Base-by-base conservation (phyloP, 2,329 filamentous ascomycete genomes). In the Cephalotrichum gorgonifer region DNA sequence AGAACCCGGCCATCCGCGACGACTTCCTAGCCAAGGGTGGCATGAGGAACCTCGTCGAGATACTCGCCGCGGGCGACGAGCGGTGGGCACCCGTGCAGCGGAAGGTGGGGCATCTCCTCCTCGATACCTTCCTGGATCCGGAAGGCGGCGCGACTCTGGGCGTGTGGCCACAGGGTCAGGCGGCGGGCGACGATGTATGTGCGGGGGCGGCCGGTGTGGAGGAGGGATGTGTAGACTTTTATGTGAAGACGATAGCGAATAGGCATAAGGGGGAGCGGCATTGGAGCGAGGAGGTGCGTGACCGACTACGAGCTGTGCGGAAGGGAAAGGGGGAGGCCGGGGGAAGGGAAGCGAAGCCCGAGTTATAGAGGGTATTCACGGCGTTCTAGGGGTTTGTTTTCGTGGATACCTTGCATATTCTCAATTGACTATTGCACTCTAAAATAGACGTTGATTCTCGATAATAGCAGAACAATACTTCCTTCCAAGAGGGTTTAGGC, bases 81-180 rank as follows among this genome's bases (percentile, higher is more conserved):
- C 67, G 69, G 25, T 78, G 79, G 67, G 70, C 70, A 14, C 58
- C 64, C 2, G 71, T 75, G 6, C 71, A 75, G 58, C 71, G 70
- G 51, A 78, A 75, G 57, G 73, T 76, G 23, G 78, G 74, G 2
- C 70, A 79, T 52, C 68, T 85, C 50, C 70, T 83, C 26, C 69
- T 76, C 30, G 82, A 86, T 57, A 81, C 73, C 52, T 86, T 85
- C 58, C 65, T 86, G n/a, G 81, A 86, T 57, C 72, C 75, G 53
- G 71, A 76, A 50, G 80, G 83, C 71, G 79, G 80, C 38, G 80
- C 80, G 2, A 65, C 67, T 23, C 54, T 73, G 17, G 76, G 78
- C 0, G 64, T 77, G 53, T 84, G 78, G 78, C 79, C 79, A 0
- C 66, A 54, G 22, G 56, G 54, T 20, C 54, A 57, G 4, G 63